Evolutionary conservation across 805 yeast genomes (phyloP), one percentile per base, ranked within the genome.

Genomic region (Starmerella roubikii): DNA sequence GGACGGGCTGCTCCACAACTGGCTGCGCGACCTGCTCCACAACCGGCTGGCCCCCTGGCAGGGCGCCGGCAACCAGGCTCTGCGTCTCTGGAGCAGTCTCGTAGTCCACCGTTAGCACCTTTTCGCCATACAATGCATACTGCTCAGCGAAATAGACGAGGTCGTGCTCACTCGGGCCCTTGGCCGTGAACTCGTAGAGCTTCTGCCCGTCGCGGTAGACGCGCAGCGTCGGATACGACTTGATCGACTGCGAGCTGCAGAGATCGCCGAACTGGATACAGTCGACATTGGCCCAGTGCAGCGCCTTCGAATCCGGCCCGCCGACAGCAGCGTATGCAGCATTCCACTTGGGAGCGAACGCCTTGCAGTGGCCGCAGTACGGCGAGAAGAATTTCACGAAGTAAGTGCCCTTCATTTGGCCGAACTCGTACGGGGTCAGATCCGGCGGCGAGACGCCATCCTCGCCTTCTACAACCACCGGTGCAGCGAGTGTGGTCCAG

Each of bases 331-430:
- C 50, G 60, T 73, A 81, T 0, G 88, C 69, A 40, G 68, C 64
- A 42, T 74, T 69, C 96, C 97, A 91, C 7, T 62, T 67, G 1
- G 98, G 97, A 2, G 82, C 91, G 38, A 91, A 61, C 7, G 61
- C 65, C 45, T 63, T 69, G 61, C 98, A 91, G 59, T 88, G 97
- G 7, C 63, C 56, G 56, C 98, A 91, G 52, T 77, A 77, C 0
- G 98, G 98, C 24, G 94, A 83, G 55, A 61, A 91, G 59, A 84
- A 86, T 60, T 88, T 95, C 25, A 88, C 76, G 53, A 88, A 67
- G 52, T 85, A 78, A 17, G 76, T 60, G 3, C 78, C 78, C 9
- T 65, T 38, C 32, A 59, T 16, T 63, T 29, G 20, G 8, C 18
- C 23, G 32, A 48, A 50, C 22, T 44, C 37, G n/a, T 39, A 42